Conservation (phyloP, 1,284 basidiomycete genomes). For the Tylopilus sp. region DNA sequence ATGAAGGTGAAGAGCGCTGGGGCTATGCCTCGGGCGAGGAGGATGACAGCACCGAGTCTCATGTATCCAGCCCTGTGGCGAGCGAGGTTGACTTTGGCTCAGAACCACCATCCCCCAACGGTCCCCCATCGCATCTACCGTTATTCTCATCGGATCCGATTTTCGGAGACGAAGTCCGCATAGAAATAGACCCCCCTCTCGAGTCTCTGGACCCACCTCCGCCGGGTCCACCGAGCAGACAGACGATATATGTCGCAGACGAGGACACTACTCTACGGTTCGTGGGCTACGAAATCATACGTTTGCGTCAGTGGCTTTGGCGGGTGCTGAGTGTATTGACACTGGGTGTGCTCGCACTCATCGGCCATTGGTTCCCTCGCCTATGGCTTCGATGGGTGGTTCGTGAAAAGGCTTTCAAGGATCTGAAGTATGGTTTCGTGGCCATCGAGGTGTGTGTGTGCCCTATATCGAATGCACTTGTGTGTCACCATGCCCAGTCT, state of each 20-base stretch:
- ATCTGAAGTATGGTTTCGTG: slow-evolving; percentile 71
- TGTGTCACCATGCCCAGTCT: slow-evolving; percentile 49
- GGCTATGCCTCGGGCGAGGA: slow-evolving; percentile 79
- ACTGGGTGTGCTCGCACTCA: slow-evolving; percentile 75
- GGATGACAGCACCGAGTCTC: slow-evolving; percentile 40
- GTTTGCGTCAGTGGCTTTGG: slow-evolving; percentile 73
- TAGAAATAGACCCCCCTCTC: slow-evolving; percentile 70
- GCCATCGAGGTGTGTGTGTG: slow-evolving; percentile 79
- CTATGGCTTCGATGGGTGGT: slow-evolving; percentile 90
- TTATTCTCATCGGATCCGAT: slow-evolving; percentile 71
- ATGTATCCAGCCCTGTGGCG: slow-evolving; percentile 39
- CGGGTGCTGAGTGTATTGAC: slow-evolving; percentile 67
- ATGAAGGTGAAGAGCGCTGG: slow-evolving; percentile 67
- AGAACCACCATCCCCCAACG: slow-evolving; percentile 56
- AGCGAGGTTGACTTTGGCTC: slow-evolving; percentile 70
- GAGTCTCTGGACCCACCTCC: slow-evolving; percentile 64
- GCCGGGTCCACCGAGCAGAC: slow-evolving; percentile 75
- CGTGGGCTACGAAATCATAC: slow-evolving; percentile 80
- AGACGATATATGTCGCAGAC: slow-evolving; percentile 86
- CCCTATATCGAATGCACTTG: not conserved
- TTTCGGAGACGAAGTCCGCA: slow-evolving; percentile 76
- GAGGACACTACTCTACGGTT: slow-evolving; percentile 91
- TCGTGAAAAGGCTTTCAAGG: slow-evolving; percentile 79
- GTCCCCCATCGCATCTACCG: slow-evolving; percentile 55
- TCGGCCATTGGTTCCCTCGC: slow-evolving; percentile 92